phyloP scores from a whole-genome alignment of 306 rosid species.

The Hylodesmum podocarpum region DNA sequence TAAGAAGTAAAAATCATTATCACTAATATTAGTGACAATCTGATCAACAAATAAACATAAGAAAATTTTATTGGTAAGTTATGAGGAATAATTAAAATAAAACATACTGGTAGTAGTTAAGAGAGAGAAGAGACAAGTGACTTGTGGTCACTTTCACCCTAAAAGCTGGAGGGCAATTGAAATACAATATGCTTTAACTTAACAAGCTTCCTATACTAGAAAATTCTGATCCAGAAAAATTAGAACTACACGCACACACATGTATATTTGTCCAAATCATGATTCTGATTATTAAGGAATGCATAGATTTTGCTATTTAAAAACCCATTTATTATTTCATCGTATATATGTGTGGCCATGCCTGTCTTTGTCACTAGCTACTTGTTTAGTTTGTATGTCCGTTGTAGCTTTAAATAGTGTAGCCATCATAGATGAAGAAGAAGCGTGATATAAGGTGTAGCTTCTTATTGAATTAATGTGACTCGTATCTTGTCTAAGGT shows the following conservation, averaged over 20 bases:
- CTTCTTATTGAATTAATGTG: no score
- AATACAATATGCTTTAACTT: not conserved
- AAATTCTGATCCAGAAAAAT: constrained; percentile 28
- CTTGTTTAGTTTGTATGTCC: constrained; percentile 2
- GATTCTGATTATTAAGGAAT: not conserved
- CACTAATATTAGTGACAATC: no score
- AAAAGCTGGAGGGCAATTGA: constrained; percentile 29
- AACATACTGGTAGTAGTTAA: not conserved
- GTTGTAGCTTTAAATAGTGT: not conserved
- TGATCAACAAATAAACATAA: not conserved
- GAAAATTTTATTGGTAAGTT: not conserved
- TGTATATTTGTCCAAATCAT: not conserved
- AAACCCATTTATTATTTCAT: not conserved
- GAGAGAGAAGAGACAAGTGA: constrained; percentile 16
- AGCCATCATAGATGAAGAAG: not conserved
- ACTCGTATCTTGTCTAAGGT: no score
- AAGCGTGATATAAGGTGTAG: not conserved
- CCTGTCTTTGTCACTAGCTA: constrained; percentile 32
- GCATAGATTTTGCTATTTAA: constrained; percentile 20
- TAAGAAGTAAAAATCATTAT: no score
- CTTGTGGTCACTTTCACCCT: constrained; percentile 39
- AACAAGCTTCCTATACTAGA: not conserved
- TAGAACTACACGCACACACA: constrained; percentile 36
- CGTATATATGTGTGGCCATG: constrained; percentile 25
- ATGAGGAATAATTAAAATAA: not conserved